Evolutionary conservation across 192 early-diverging fungal species (phyloP).

Genomic region (Obelidium mucronatum): DNA sequence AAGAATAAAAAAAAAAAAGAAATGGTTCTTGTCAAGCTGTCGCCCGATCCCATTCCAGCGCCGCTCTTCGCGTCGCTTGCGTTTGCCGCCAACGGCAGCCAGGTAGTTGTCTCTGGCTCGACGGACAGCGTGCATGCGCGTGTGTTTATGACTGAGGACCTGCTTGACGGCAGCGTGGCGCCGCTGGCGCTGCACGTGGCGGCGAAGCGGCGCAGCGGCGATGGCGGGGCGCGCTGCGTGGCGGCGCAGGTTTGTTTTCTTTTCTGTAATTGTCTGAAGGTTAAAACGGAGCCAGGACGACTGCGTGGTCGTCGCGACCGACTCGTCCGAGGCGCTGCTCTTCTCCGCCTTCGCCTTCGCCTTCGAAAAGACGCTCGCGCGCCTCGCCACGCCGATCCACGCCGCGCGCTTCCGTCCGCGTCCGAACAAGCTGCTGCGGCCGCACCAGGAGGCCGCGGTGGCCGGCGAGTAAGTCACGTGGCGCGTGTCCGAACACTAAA

Average conservation of each 20-base stretch:
- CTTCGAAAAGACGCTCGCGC: conserved; percentile 33
- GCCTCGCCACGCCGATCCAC: conserved; percentile 19
- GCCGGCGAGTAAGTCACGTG: conserved; percentile 33
- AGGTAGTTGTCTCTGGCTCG: background rate
- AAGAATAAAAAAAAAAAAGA: no score
- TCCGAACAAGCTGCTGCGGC: background rate
- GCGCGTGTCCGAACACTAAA: background rate
- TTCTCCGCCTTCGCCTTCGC: conserved; percentile 2
- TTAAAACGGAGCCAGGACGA: background rate
- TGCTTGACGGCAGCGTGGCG: background rate
- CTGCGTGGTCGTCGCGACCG: conserved; percentile 1
- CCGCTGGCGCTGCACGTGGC: background rate
- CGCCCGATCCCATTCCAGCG: no score
- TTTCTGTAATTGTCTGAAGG: background rate
- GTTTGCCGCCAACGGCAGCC: background rate
- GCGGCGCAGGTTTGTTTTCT: background rate
- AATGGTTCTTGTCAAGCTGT: no score
- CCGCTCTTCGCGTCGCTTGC: background rate
- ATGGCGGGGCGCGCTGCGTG: background rate
- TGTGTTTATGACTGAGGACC: background rate
- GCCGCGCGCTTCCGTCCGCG: conserved; percentile 21
- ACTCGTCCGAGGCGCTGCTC: conserved; percentile 6
- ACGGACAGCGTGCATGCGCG: background rate
- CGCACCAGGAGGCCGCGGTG: conserved; percentile 14
- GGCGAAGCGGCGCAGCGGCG: background rate